A percentile compares a stretch with the other conserved stretches of the same genome.
These are phyloP conservation scores for Cytospora piceae DNA, from an alignment of 2,329 filamentous ascomycete species.

Conservation along the genomic window DNA sequence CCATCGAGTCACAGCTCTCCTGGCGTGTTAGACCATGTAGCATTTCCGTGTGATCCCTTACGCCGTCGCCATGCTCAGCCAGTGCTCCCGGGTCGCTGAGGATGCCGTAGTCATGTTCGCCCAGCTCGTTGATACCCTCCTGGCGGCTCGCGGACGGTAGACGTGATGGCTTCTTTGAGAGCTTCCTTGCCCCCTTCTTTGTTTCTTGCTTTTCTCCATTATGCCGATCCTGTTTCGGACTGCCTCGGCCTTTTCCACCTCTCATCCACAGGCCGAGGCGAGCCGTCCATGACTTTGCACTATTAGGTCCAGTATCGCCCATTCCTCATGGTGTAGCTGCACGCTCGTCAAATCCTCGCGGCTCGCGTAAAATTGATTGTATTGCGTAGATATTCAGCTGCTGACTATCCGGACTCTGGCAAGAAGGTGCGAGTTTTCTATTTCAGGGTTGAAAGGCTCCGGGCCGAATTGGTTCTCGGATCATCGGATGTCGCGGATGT, in stretches of 20 bases:
- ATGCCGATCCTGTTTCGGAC: not conserved
- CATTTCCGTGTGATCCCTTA: not conserved
- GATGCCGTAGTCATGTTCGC: not conserved
- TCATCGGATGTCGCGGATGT: not conserved
- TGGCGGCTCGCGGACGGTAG: not conserved
- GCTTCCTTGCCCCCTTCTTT: not conserved
- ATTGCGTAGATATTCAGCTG: not conserved
- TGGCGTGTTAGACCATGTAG: not conserved
- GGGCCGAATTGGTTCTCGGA: no score
- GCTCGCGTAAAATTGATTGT: not conserved
- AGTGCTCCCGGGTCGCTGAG: not conserved
- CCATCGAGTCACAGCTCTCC: not conserved
- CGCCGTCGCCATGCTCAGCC: not conserved
- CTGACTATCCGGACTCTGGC: not conserved
- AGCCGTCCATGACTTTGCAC: not conserved
- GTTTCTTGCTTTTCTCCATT: not conserved
- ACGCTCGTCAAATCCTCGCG: not conserved
- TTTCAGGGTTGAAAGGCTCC: not conserved
- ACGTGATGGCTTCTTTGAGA: not conserved
- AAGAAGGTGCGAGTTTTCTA: not conserved
- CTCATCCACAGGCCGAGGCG: not conserved
- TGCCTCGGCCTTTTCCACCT: not conserved
- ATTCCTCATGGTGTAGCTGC: not conserved
- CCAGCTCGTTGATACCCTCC: not conserved
- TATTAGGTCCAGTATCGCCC: not conserved